Evolutionary conservation across 2,329 filamentous ascomycete genomes (phyloP).

Genomic region (Lachnellula subtilissima): DNA sequence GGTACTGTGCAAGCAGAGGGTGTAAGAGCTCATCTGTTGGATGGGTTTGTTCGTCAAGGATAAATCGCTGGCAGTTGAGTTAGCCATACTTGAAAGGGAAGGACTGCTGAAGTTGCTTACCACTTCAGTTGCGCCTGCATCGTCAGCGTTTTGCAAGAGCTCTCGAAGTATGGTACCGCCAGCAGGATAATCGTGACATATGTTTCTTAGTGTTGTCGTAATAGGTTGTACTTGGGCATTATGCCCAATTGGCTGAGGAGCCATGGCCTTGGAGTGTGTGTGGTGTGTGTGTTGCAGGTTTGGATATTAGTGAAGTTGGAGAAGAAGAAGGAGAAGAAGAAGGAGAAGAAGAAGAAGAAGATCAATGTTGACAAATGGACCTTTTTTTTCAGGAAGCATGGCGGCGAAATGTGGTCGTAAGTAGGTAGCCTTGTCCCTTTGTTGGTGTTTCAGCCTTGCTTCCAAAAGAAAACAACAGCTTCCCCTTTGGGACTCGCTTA

Average conservation of each 20-base stretch:
- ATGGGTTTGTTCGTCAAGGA: constrained; percentile 28
- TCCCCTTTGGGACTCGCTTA: neutral
- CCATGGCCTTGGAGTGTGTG: constrained; percentile 6
- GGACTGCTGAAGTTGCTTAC: constrained; percentile 11
- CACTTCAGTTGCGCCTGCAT: constrained; percentile 84
- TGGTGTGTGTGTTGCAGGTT: neutral
- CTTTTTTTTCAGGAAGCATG: neutral
- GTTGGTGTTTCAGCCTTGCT: neutral
- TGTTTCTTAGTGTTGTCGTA: constrained; percentile 29
- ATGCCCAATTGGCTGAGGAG: constrained; percentile 10
- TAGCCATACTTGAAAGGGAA: neutral
- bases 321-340: neutral
- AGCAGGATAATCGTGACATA: constrained; percentile 57
- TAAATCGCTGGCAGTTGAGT: constrained; percentile 17
- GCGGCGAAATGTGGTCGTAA: too few species aligned
- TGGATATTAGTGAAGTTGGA: neutral
- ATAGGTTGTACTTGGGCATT: constrained; percentile 25
- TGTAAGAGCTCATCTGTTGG: constrained; percentile 24
- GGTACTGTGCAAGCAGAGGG: constrained; percentile 27
- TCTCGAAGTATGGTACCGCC: constrained; percentile 82
- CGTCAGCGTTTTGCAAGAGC: constrained; percentile 93
- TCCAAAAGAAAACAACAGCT: neutral
- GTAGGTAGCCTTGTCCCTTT: neutral
- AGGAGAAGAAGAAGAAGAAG: neutral
- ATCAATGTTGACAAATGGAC: neutral